A percentile compares a stretch with the other conserved stretches of the same genome.
phyloP scores from a whole-genome alignment of 331 rosid species.

The Acacia concinna region DNA sequence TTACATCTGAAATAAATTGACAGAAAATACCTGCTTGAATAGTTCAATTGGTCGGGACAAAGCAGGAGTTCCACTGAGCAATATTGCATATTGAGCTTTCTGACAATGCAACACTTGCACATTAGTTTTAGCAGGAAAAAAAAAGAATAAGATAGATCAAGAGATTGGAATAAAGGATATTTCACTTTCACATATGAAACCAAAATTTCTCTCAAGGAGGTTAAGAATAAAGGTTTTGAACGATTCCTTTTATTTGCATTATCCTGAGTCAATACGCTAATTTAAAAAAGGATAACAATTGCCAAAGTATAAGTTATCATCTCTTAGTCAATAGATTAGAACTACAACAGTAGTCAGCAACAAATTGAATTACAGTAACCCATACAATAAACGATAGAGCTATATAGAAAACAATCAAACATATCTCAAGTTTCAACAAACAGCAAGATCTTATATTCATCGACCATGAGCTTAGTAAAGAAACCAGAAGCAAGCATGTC shows the following conservation, averaged over 20 bases:
- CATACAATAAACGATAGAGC: not conserved
- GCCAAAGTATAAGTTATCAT: not conserved
- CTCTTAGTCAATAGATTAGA: not conserved
- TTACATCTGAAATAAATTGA: constrained; percentile 1
- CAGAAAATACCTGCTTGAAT: constrained; percentile 72
- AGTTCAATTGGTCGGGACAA: constrained; percentile 95
- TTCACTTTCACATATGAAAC: constrained; percentile 26
- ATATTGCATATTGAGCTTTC: constrained; percentile 85
- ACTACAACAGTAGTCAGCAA: not conserved
- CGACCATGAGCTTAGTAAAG: constrained; percentile 1
- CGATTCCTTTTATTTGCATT: not conserved
- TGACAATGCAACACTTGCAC: constrained; percentile 36
- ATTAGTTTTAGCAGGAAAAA: constrained; percentile 10
- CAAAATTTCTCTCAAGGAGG: constrained; percentile 16
- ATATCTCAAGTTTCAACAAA: not conserved
- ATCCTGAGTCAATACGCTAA: not conserved
- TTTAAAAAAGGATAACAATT: not conserved
- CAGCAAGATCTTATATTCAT: constrained; percentile 4
- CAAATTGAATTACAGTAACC: not conserved
- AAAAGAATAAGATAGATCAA: constrained; percentile 17
- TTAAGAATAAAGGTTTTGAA: constrained; percentile 19
- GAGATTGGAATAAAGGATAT: constrained; percentile 13
- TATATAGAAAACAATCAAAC: not conserved
- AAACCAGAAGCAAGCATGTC: constrained; percentile 19
- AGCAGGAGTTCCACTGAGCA: constrained; percentile 99